phyloP scores from a whole-genome alignment of 2,329 filamentous ascomycete species.

The Dactylonectria macrodidyma region DNA sequence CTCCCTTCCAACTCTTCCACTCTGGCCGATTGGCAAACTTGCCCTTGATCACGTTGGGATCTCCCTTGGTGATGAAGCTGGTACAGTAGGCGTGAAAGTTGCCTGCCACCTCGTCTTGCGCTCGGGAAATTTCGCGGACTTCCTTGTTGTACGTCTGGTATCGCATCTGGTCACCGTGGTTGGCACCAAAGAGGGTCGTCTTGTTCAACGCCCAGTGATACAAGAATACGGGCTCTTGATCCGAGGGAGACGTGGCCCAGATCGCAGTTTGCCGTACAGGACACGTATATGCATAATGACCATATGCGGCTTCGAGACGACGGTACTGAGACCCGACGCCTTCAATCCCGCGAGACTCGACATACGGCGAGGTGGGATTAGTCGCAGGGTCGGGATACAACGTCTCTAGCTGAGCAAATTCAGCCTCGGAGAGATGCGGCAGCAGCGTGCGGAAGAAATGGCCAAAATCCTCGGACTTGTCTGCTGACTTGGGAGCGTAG shows the following conservation, averaged over 20 bases:
- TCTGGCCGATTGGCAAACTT: slow-evolving; percentile 40
- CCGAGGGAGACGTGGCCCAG: slow-evolving; percentile 39
- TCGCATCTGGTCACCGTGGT: slow-evolving; percentile 45
- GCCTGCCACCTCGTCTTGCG: slow-evolving; percentile 44
- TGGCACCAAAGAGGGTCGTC: slow-evolving; percentile 39
- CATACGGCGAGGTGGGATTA: slow-evolving; percentile 34
- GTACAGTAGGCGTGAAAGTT: slow-evolving; percentile 42
- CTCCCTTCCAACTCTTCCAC: slow-evolving; percentile 46
- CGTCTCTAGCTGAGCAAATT: slow-evolving; percentile 35
- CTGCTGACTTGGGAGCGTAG: slow-evolving; percentile 43
- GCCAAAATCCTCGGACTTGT: slow-evolving; percentile 44
- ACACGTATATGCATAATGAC: slow-evolving; percentile 43
- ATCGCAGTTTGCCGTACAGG: slow-evolving; percentile 42
- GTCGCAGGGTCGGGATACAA: slow-evolving; percentile 41
- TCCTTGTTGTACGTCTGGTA: slow-evolving; percentile 57
- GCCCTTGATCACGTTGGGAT: slow-evolving; percentile 41
- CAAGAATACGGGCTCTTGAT: slow-evolving; percentile 42
- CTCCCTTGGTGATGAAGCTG: slow-evolving; percentile 41
- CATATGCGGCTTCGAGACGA: slow-evolving; percentile 42
- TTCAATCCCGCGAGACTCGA: slow-evolving; percentile 32
- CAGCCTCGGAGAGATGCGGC: slow-evolving; percentile 39
- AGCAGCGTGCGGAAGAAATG: slow-evolving; percentile 48
- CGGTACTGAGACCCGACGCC: slow-evolving; percentile 40
- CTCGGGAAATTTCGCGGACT: slow-evolving; percentile 53
- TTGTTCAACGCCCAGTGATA: slow-evolving; percentile 52